These are phyloP conservation scores for Pyrus hybrid DNA, from an alignment of 331 rosid species.

Conservation along the genomic window DNA sequence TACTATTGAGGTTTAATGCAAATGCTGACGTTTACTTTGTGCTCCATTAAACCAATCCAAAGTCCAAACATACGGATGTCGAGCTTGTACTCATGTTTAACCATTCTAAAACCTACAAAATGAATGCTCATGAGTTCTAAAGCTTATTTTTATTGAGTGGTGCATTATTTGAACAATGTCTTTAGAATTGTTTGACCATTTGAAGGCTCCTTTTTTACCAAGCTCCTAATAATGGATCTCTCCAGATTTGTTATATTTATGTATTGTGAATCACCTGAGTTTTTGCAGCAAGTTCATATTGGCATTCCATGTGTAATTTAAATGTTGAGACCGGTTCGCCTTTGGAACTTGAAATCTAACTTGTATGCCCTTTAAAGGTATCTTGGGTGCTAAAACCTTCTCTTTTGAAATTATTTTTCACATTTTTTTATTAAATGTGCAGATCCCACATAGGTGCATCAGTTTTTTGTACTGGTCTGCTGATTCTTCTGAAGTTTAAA, in stretches of 20 bases:
- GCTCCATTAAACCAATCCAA: neutral
- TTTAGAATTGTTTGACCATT: neutral
- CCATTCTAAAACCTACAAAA: neutral
- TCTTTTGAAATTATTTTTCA: conserved; percentile 40
- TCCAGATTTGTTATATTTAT: neutral
- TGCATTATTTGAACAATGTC: neutral
- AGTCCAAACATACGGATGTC: neutral
- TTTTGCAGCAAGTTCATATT: neutral
- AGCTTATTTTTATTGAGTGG: neutral
- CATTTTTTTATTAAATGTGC: conserved; percentile 78
- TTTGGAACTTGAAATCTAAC: conserved; percentile 17
- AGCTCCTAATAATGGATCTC: neutral
- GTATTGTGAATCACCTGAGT: neutral
- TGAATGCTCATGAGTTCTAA: neutral
- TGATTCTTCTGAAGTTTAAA: conserved; percentile 95
- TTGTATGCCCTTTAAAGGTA: conserved; percentile 26
- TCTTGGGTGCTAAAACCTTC: conserved; percentile 33
- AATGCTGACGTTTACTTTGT: neutral
- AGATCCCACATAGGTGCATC: conserved; percentile 89
- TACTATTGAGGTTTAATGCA: neutral
- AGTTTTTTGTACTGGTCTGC: conserved; percentile 88
- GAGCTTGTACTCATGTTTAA: neutral
- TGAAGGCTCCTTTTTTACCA: neutral
- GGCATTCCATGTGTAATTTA: conserved; percentile 2
- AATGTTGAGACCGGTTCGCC: conserved; percentile 4